Base-by-base conservation (phyloP, 1,284 basidiomycete genomes). In the Austroboletus olivaceoglutinosus region DNA sequence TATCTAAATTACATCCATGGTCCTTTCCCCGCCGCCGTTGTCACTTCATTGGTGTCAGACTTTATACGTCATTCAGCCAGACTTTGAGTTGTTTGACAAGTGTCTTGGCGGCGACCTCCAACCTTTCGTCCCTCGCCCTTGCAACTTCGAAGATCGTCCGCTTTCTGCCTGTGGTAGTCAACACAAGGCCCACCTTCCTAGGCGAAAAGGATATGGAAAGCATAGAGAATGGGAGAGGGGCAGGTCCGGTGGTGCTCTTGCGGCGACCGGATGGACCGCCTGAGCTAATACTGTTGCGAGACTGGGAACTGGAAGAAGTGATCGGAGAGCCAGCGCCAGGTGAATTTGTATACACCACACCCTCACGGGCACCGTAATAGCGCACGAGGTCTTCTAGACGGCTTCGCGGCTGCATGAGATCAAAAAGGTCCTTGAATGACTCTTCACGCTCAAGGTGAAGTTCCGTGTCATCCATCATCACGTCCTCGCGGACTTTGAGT, bases 401-500 rank as follows among this genome's bases (percentile, higher is more conserved):
- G 34, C 79, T 79, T 44, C 81, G 78, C 10, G 88, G 89, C 69
- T 90, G 86, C 61, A 75, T 76, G 50, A 87, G 76, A 53, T 86
- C 83, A 64, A 91, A 91, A 16, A 91, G 70, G 58, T 91, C 88
- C 54, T 80, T 80, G 72, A 85, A 88, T 12, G 77, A 75, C 61
- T 89, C 88, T 43, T 83, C 83, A 21, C 83, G 75, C 58, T 85
- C 83, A 40, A 88, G 77, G 57, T 90, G 86, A 18, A 89, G 74
- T 63, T 83, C 81, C 1, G 78, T 76, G 44, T 86, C 85, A 64
- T 90, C 87, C 43, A 74, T 69, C 73, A 82, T 83, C 36, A 88
- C 76, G 64, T 91, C 88, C 60, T 90, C 85, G 30, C 78, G 82
- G 48, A 88, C 85, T 67, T 87, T 88, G 58, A 90, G 78, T 8